Evolutionary conservation across 257 asterid genomes (phyloP), one percentile per base, ranked within the genome.

Genomic region (Solanum lignicaule): DNA sequence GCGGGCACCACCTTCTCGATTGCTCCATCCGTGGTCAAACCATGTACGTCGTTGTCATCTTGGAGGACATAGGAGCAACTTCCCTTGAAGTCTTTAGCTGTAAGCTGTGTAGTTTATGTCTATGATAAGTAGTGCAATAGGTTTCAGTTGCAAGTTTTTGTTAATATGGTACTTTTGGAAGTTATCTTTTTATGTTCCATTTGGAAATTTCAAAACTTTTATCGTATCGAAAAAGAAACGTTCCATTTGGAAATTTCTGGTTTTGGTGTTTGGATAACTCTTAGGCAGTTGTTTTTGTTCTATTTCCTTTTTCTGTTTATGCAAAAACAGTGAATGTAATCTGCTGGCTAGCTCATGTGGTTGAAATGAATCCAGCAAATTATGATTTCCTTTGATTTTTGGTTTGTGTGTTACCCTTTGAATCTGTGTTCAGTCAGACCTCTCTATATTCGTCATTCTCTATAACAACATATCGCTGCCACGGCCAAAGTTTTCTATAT

Each of bases 21-120:
- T 18, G 43, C 89, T 43, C 21, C 36, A 27, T 35, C 87, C 33
- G 0, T 35, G 41, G 83, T 29, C 86, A 79, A 89, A 29, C 41
- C 91, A 89, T 89, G 83, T 93, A 15, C 95, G 94, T 0, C 89
- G 4, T 15, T 91, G 95, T 89, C 86, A 92, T 87, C 89, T 90
- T 11, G 94, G 93, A 23, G 83, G 85, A 74, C 84, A 23, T 87
- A 76, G 87, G 27, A 32, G n/a, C 74, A 39, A 21, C 9, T 35
- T 84, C 58, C 21, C 20, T 7, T 88, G 88, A 87, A 48, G 85
- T 48, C 31, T 48, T 46, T 29, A 46, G 43, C 85, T 48, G 85
- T 27, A 82, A 82, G 29, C 20, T 48, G 3, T 81, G 33, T 46
- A 46, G 85, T 18, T 18, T 82, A 16, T 18, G 69, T 82, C 29